These are phyloP conservation scores for Calonectria multiphialidica DNA, from an alignment of 2,329 filamentous ascomycete species.

Conservation along the genomic window DNA sequence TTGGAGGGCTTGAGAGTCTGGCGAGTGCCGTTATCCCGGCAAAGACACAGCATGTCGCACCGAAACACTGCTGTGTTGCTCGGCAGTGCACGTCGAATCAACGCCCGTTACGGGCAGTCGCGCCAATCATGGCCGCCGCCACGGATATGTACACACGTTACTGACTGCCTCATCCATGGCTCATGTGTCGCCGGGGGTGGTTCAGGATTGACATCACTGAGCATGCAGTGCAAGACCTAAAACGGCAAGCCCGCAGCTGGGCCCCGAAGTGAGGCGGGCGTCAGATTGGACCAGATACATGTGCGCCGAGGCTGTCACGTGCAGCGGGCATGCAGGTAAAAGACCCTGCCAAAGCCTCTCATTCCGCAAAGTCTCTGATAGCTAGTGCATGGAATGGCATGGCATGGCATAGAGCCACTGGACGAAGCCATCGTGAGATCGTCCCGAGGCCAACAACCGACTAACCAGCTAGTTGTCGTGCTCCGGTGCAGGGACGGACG, in stretches of 20 bases:
- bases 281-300: not conserved
- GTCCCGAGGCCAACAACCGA: not conserved
- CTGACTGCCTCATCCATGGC: conserved; percentile 14
- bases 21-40: not conserved
- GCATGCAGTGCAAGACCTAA: conserved; percentile 14
- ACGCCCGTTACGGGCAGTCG: conserved; percentile 11
- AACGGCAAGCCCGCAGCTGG: conserved; percentile 18
- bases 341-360: conserved; percentile 13
- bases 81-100: not conserved
- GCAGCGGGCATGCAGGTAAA: not conserved
- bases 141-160: not conserved
- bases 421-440: not conserved
- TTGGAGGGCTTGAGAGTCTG: not conserved
- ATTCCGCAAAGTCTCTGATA: not conserved
- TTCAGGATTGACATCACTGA: conserved; percentile 23
- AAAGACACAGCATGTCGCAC: conserved; percentile 3
- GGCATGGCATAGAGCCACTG: not conserved
- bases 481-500: not conserved
- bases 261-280: not conserved
- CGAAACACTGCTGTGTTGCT: not conserved
- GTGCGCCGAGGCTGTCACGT: conserved; percentile 13
- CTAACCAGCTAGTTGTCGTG: not conserved
- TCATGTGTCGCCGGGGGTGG: conserved; percentile 11
- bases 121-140: conserved; percentile 16
- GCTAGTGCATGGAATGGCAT: not conserved